Conservation (phyloP, 164 flowering plant species). For the Chimonanthus praecox region DNA sequence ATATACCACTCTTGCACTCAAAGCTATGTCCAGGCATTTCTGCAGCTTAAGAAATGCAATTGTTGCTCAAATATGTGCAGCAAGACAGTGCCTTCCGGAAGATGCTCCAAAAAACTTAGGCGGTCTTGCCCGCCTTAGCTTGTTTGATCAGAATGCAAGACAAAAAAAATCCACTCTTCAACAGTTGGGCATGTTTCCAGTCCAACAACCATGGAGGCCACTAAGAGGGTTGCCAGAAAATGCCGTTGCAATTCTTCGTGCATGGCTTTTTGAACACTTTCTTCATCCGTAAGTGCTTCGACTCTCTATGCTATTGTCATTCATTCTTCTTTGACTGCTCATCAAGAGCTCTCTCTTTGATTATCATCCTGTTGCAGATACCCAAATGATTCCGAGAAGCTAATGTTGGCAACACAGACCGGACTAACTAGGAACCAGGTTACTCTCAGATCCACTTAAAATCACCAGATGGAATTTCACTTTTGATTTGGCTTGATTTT, state of each 20-base stretch:
- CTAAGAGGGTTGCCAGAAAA: slow-evolving; percentile 84
- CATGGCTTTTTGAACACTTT: slow-evolving; percentile 94
- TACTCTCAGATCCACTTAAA: slow-evolving; percentile 4
- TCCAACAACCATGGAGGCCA: slow-evolving; percentile 70
- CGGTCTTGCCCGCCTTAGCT: slow-evolving; percentile 49
- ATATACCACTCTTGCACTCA: slow-evolving; percentile 71
- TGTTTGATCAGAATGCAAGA: slow-evolving; percentile 47
- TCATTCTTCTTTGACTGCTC: background rate
- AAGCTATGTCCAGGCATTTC: slow-evolving; percentile 83
- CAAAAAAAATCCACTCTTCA: slow-evolving; percentile 44
- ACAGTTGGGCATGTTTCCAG: slow-evolving; percentile 53
- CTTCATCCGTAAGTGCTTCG: slow-evolving; percentile 71
- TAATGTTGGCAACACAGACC: slow-evolving; percentile 77
- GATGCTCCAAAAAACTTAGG: slow-evolving; percentile 41
- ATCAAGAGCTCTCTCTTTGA: slow-evolving; percentile 1
- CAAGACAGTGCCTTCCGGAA: slow-evolving; percentile 30
- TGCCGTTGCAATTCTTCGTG: slow-evolving; percentile 70
- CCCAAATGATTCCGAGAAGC: slow-evolving; percentile 83
- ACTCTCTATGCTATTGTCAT: background rate
- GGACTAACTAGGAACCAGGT: slow-evolving; percentile 86
- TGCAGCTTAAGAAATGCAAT: slow-evolving; percentile 64
- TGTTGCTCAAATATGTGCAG: slow-evolving; percentile 38
- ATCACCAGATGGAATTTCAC: background rate
- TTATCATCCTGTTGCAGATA: slow-evolving; percentile 36
- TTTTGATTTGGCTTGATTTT: background rate